Evolutionary conservation across 495 filamentous ascomycete genomes (phyloP).

Genomic region (Massariosphaeria phaeospora): DNA sequence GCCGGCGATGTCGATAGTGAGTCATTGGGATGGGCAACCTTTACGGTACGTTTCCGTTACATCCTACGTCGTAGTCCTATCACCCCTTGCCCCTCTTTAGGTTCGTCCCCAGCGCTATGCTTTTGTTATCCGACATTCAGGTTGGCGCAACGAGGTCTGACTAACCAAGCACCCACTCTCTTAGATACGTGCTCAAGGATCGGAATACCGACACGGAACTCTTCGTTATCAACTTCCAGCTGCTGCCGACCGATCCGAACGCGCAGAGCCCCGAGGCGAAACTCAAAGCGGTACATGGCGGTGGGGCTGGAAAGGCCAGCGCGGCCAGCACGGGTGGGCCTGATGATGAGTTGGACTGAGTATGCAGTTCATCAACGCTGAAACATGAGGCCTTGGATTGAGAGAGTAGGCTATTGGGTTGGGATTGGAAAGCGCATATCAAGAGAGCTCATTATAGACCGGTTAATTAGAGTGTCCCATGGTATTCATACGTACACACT

Average conservation of each 20-base stretch:
- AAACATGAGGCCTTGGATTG: too few species aligned
- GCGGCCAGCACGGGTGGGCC: not conserved
- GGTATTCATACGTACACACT: not conserved
- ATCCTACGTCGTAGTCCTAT: constrained; percentile 2
- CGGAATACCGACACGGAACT: constrained; percentile 62
- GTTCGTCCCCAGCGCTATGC: not conserved
- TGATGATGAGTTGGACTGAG: constrained; percentile 31
- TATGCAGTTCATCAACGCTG: too few species aligned
- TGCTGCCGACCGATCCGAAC: constrained; percentile 57
- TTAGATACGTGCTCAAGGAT: constrained; percentile 87
- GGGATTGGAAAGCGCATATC: not conserved
- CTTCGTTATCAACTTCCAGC: constrained; percentile 72
- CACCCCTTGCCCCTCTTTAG: not conserved
- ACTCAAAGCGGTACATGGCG: constrained; percentile 18
- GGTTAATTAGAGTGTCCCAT: too few species aligned
- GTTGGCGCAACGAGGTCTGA: constrained; percentile 14
- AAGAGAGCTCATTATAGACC: too few species aligned
- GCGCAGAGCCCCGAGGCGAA: constrained; percentile 12
- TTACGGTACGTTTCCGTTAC: constrained; percentile 38
- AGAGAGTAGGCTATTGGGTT: not conserved
- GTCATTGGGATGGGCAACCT: constrained; percentile 73
- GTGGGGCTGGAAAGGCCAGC: not conserved
- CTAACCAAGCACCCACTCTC: constrained; percentile 54
- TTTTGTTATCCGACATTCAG: not conserved
- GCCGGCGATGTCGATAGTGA: constrained; percentile 76